Base-by-base conservation (phyloP, 345 rosid genomes). In the Lepidium africanum region DNA sequence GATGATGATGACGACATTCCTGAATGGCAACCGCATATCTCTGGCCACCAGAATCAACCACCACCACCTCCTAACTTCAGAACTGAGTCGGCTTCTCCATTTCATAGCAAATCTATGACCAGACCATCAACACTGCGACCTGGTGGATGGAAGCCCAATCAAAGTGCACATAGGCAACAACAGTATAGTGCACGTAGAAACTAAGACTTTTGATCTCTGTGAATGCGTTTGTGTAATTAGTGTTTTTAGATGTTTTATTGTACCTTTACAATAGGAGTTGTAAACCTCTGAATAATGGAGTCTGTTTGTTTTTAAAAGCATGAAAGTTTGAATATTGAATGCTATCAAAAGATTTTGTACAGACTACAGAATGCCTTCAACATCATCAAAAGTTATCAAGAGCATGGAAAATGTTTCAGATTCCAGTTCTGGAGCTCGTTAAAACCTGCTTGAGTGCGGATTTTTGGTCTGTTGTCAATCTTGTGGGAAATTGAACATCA, bases 1-100 rank as follows among this genome's bases (percentile, higher is more conserved):
- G 75, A 70, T 43, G 94, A 86, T 1, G 97, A 91, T 0, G 92
- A 85, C 0, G 97, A 90, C 32, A 94, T 94, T 69, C 97, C 99
- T 1, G 99, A 91, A 73, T 94, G 96, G 99, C 88, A 80, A 47
- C 97, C 97, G 0, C 89, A 88, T 45, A 47, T 36, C 36, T 53
- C 56, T 33, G 19, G 72, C 51, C 73, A 42, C 58, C 77, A 59
- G 4, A 36, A 25, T 52, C 68, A 51, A 33, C 72, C 21, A 1
- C 54, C 47, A 4, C 68, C 77, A 2, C 67, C 77, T 10, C 67
- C 17, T 23, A 23, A 2, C 41, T 49, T 5, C 13, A n/a, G 39
- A 25, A 12, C 58, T 10, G 57, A 46, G 35, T 25, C 48, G 10
- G 25, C 11, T 36, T 61, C 67, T 52, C 50, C 32, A 45, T 15